phyloP scores from a whole-genome alignment of 108 stramenopile species.

The Nitzschia sp. region DNA sequence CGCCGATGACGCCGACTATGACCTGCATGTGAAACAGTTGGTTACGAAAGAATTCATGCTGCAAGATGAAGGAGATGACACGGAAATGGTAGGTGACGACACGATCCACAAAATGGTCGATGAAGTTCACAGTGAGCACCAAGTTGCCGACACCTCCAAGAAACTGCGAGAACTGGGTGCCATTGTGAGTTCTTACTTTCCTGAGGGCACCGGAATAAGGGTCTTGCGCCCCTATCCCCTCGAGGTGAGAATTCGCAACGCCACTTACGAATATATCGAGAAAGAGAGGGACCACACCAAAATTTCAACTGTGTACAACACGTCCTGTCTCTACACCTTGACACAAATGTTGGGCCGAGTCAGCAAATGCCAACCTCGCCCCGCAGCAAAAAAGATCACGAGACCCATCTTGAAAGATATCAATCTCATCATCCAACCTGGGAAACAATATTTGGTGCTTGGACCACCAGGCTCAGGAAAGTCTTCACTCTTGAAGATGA shows the following conservation, averaged over 20 bases:
- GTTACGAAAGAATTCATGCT: slow-evolving; percentile 1
- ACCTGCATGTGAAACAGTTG: background rate
- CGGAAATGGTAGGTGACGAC: background rate
- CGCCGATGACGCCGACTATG: background rate
- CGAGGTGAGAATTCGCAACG: slow-evolving; percentile 11
- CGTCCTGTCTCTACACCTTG: slow-evolving; percentile 2
- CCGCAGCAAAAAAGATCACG: background rate
- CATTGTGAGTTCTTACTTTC: background rate
- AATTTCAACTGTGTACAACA: slow-evolving; percentile 12
- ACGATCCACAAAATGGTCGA: slow-evolving; percentile 1
- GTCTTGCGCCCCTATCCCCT: slow-evolving; percentile 9
- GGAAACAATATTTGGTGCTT: slow-evolving; percentile 47
- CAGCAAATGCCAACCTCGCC: background rate
- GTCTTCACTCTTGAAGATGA: slow-evolving; percentile 53
- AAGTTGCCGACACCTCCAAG: slow-evolving; percentile 7
- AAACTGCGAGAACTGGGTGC: slow-evolving; percentile 12
- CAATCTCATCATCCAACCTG: slow-evolving; percentile 51
- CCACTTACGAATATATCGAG: background rate
- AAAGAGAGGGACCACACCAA: slow-evolving; percentile 5
- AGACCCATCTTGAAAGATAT: slow-evolving; percentile 41
- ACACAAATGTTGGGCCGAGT: background rate
- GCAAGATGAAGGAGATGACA: background rate
- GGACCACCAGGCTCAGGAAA: slow-evolving; percentile 75
- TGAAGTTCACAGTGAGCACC: slow-evolving; percentile 1
- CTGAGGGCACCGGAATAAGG: background rate